Evolutionary conservation across 345 rosid species (phyloP).

Genomic region (Eucalyptus caleyi): DNA sequence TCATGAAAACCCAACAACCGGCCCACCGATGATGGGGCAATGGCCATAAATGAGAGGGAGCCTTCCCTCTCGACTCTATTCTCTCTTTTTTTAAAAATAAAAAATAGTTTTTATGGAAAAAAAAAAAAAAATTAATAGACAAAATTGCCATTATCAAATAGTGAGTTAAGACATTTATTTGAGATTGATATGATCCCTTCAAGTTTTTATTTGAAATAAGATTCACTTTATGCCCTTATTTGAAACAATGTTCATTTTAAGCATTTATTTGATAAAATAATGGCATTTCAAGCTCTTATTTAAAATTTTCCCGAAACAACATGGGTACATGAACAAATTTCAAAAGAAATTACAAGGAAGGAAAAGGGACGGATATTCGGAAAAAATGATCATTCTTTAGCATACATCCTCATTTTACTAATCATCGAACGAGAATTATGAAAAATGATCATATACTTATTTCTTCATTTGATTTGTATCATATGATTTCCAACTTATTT

Average conservation of each 20-base stretch:
- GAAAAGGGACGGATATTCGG: accelerated
- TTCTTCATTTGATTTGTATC: background rate
- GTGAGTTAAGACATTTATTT: accelerated
- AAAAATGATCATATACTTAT: background rate
- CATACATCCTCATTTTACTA: background rate
- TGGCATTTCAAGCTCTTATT: no score
- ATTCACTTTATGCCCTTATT: accelerated
- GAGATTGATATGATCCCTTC: no score
- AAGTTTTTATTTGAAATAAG: no score
- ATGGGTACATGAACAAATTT: background rate
- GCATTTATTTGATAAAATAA: no score
- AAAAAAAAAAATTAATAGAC: no score
- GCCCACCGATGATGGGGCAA: accelerated
- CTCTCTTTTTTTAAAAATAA: no score
- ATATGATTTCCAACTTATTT: background rate
- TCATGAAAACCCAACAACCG: no score
- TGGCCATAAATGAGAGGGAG: no score
- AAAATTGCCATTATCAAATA: no score
- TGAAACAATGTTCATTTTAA: no score
- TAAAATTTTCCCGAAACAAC: accelerated
- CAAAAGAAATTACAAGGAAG: background rate
- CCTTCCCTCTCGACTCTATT: accelerated
- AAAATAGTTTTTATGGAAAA: no score
- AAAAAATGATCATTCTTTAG: background rate
- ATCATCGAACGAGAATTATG: background rate